Conservation (phyloP, 345 rosid species). For the Eucalyptus marginata region DNA sequence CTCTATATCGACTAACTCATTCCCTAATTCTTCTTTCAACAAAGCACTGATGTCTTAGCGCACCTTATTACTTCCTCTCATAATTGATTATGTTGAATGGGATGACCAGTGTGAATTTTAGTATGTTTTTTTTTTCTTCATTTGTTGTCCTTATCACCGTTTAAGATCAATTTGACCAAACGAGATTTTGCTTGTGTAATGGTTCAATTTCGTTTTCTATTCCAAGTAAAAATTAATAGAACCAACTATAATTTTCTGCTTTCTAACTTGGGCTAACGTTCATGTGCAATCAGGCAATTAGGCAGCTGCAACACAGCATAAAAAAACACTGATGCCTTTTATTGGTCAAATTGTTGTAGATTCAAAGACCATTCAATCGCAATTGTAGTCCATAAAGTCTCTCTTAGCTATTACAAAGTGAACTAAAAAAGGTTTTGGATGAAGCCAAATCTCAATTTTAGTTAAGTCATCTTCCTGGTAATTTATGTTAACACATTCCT, state of each 20-base stretch:
- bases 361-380: neutral
- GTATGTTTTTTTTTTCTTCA: neutral
- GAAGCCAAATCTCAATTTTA: neutral
- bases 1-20: neutral
- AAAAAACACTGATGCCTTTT: neutral
- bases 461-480: neutral
- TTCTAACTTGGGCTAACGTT: neutral
- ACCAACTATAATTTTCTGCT: neutral
- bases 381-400: neutral
- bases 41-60: neutral
- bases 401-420: neutral
- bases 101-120: neutral
- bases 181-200: neutral
- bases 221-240: neutral
- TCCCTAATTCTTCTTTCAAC: neutral
- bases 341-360: neutral
- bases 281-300: neutral
- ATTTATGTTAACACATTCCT: neutral
- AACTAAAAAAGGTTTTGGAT: neutral
- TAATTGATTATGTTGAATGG: neutral
- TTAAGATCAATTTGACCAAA: neutral
- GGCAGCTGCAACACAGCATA: neutral
- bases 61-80: neutral
- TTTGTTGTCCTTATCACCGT: neutral
- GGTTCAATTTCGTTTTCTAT: neutral